Percentiles rank a stretch among this genome's conserved stretches.
Conservation (phyloP, 2,329 filamentous ascomycete genomes). For the Aureobasidium sp. region DNA sequence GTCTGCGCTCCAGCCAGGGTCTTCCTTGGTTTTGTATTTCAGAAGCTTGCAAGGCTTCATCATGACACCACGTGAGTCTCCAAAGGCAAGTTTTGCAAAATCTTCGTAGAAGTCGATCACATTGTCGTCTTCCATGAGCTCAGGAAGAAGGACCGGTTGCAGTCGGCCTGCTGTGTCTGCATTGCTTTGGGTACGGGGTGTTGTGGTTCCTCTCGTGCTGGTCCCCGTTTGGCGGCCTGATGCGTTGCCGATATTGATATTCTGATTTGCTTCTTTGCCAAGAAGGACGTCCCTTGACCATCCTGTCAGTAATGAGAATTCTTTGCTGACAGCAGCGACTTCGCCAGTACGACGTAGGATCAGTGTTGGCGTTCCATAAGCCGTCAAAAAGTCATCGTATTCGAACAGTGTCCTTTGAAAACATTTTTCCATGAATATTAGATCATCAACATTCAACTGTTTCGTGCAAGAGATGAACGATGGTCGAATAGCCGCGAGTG, state of each 20-base stretch:
- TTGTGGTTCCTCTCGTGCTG: slow-evolving; percentile 38
- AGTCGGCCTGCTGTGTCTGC: slow-evolving; percentile 33
- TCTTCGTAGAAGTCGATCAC: slow-evolving; percentile 95
- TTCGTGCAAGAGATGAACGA: slow-evolving; percentile 89
- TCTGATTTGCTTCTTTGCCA: slow-evolving; percentile 78
- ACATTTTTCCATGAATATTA: slow-evolving; percentile 96
- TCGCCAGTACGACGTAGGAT: slow-evolving; percentile 89
- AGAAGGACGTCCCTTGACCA: slow-evolving; percentile 88
- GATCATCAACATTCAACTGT: slow-evolving; percentile 77
- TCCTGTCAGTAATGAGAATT: slow-evolving; percentile 90
- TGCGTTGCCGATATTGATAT: slow-evolving; percentile 65
- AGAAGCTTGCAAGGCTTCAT: slow-evolving; percentile 77
- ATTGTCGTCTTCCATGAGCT: slow-evolving; percentile 86
- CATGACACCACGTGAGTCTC: slow-evolving; percentile 77
- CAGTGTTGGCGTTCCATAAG: slow-evolving; percentile 81
- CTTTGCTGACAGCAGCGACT: slow-evolving; percentile 90
- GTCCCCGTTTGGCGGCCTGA: slow-evolving; percentile 33
- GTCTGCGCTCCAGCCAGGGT: slow-evolving; percentile 24
- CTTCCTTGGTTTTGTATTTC: slow-evolving; percentile 75
- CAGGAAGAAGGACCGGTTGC: slow-evolving; percentile 81
- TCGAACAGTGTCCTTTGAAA: slow-evolving; percentile 89
- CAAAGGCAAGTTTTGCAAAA: slow-evolving; percentile 85
- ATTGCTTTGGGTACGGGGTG: slow-evolving; percentile 30
- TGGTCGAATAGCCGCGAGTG: slow-evolving; percentile 79
- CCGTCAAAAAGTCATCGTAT: slow-evolving; percentile 85